A percentile compares a stretch with the other conserved stretches of the same genome.
These are phyloP conservation scores for Saccharomyces mikatae DNA, from an alignment of 805 yeast species.

Conservation along the genomic window DNA sequence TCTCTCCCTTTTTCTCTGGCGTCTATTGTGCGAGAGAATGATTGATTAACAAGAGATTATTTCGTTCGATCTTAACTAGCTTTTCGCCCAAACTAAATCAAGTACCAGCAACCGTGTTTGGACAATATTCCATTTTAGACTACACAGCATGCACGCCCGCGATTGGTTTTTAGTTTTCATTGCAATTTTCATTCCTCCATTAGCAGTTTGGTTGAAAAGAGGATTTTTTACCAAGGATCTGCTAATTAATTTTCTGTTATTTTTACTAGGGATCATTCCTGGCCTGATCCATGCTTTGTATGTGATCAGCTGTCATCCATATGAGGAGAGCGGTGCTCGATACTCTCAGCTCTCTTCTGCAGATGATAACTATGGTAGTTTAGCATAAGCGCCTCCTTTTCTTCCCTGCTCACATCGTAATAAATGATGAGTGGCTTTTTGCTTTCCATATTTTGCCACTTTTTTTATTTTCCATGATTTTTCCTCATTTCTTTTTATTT, in stretches of 20 bases:
- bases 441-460: neutral
- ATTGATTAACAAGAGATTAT: neutral
- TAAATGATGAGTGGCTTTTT: neutral
- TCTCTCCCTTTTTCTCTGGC: neutral
- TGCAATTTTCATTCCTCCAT: conserved; percentile 63
- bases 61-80: conserved; percentile 2
- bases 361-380: conserved; percentile 5
- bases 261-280: conserved; percentile 58
- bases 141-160: conserved; percentile 9
- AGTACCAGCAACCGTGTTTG: neutral
- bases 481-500: neutral
- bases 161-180: conserved; percentile 63
- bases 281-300: conserved; percentile 64
- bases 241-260: conserved; percentile 52
- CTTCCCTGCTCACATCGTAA: neutral
- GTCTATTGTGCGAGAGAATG: neutral
- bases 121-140: neutral
- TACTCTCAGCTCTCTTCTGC: neutral
- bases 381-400: neutral
- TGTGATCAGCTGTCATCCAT: conserved; percentile 51
- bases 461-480: neutral
- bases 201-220: conserved; percentile 62
- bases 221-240: conserved; percentile 38
- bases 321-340: conserved; percentile 18
- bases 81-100: neutral